A percentile compares a stretch with the other conserved stretches of the same genome.
These are phyloP conservation scores for Venturiaceae sp. DNA, from an alignment of 2,329 filamentous ascomycete genomes.

Conservation along the genomic window DNA sequence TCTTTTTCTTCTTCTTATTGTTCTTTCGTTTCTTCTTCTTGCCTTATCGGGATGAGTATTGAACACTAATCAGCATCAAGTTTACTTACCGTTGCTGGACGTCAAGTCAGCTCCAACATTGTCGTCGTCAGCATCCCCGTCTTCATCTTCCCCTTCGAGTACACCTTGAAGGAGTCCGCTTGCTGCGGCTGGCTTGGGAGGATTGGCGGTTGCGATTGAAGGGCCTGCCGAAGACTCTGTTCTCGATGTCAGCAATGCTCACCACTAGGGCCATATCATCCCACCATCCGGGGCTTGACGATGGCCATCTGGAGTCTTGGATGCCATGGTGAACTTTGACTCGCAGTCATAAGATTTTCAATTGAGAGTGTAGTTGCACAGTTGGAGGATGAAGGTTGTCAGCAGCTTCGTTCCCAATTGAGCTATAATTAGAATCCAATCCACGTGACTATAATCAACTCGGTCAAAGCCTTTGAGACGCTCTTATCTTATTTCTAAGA, in stretches of 20 bases:
- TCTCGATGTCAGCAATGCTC: conserved; percentile 13
- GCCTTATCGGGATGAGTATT: conserved; percentile 37
- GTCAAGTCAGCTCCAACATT: conserved; percentile 9
- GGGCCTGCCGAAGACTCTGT: conserved; percentile 18
- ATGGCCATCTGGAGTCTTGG: conserved; percentile 27
- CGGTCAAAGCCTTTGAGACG: too few relatives aligned
- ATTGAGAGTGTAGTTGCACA: neutral
- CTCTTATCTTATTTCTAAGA: too few relatives aligned
- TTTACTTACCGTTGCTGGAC: neutral
- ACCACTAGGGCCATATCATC: neutral
- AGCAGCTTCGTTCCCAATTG: neutral
- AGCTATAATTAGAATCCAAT: neutral
- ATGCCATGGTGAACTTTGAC: conserved; percentile 29
- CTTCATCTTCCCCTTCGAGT: conserved; percentile 21
- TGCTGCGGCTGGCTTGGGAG: conserved; percentile 22
- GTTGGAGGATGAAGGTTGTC: neutral
- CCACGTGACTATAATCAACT: too few relatives aligned
- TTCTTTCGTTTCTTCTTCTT: conserved; percentile 77
- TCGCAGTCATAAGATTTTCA: neutral
- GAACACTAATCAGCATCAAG: neutral
- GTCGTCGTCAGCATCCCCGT: conserved; percentile 19
- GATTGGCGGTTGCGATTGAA: conserved; percentile 20
- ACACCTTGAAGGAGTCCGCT: conserved; percentile 22
- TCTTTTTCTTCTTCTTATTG: conserved; percentile 56
- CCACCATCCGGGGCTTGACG: conserved; percentile 22